Evolutionary conservation across 1,284 basidiomycete species (phyloP), one percentile per base, ranked within the genome.

Genomic region (Rhodotorula mucilaginosa): DNA sequence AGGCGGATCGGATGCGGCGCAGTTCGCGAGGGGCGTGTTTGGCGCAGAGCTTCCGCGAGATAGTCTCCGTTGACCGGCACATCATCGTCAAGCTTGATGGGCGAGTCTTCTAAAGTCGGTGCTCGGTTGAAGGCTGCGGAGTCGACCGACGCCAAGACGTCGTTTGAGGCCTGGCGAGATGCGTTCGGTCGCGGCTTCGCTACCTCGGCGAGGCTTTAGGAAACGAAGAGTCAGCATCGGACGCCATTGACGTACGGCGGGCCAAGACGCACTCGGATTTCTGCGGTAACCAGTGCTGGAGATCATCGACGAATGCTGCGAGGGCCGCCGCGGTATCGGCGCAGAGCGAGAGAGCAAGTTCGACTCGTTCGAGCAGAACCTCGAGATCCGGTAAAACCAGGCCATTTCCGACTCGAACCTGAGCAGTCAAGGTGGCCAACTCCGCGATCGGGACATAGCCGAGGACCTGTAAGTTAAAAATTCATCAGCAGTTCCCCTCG

Each of bases 81-180:
- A 79, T 98, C 93, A 78, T 98, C 96, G 57, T 86, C 84, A 61
- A 98, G 89, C 86, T 97, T 89, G 80, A 98, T 95, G 5, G 91
- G 88, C 6, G 88, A 86, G 7, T 88, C 86, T 10, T 82, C 78
- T 46, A 83, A 74, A 73, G 92, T 89, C 1, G 91, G 90, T 10
- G 88, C 80, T 31, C 84, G 83, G 62, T 83, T 86, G 82, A 97
- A 97, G 0, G 93, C 92, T 51, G 90, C 81, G 68, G 95, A 89
- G 70, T 97, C 93, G 39, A 97, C 82, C 23, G 91, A 92, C 65
- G 87, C 90, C 18, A 77, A 68, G 1, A 78, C 52, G 56, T 78
- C 74, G 10, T 46, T 48, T 3, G 65, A 60, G 12, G 39, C 46
- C 34, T 49, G 61, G 13, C 39, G 58, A 2, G 61, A 26, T 2